Base-by-base conservation (phyloP, 2,329 filamentous ascomycete genomes). In the Aureobasidium mangrovei region DNA sequence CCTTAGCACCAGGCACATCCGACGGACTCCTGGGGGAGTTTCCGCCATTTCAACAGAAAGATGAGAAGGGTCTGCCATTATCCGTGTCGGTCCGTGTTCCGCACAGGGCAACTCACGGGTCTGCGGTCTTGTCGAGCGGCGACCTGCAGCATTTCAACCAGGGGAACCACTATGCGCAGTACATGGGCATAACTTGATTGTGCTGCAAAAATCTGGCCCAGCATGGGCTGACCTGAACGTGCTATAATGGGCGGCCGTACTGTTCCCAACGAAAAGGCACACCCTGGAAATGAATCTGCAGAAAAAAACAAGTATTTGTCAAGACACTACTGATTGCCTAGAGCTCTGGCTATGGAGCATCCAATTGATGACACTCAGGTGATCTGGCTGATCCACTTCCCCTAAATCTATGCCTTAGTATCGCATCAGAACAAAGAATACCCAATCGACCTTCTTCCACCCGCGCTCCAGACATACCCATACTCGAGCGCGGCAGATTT, bases 61-160 rank as follows among this genome's bases (percentile, higher is more conserved):
- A 28, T 32, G 32, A 42, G 18, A 53, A 26, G n/a, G 12, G 27
- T 24, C 40, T 53, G 49, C 32, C 49, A 53, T 36, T 12, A 43
- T 12, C 49, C 49, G 49, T 24, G 10, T 33, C 40, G 40, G 49
- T 44, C 49, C 49, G 49, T 7, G 29, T 29, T 44, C 49, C 49
- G 49, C 40, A 35, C 40, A 36, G 47, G 47, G 47, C 38, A 38
- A 52, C 38, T 42, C 18, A 42, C 10, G 39, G 47, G 39, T 41
- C 47, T 41, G 32, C 12, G 12, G 39, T 44, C 39, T 43, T 43
- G 10, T 44, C 26, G 27, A 44, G 26, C 40, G 49, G 40, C 40
- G 49, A 53, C 32, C 31, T 53, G 49, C 49, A 53, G 39, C 12
- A 36, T 39, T 31, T 53, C 31, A 53, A 53, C 49, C 49, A 53